Evolutionary conservation across 2,329 filamentous ascomycete species (phyloP).

Genomic region (Neopestalotiopsis sp.): DNA sequence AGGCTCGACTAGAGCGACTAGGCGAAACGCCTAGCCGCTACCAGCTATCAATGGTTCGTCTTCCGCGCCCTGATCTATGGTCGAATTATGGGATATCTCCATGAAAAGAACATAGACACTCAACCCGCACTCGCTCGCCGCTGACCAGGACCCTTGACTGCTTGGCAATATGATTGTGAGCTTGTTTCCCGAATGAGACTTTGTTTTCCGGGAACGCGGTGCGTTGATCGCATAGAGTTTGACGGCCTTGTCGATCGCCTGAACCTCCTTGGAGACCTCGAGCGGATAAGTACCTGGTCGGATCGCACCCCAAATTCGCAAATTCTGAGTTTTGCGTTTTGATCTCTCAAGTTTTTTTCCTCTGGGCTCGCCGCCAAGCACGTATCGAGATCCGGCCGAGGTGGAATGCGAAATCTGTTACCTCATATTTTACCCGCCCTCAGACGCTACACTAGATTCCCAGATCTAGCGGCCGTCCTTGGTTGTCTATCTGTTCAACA

Average conservation of each 20-base stretch:
- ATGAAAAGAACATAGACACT: background rate
- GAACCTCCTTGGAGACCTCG: background rate
- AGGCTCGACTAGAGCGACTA: constrained; percentile 1
- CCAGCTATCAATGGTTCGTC: background rate
- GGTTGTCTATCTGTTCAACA: background rate
- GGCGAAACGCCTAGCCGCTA: background rate
- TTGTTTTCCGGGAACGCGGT: background rate
- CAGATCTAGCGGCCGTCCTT: background rate
- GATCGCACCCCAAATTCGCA: background rate
- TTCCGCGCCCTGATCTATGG: background rate
- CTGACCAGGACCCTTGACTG: background rate
- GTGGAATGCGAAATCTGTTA: background rate
- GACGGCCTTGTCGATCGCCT: background rate
- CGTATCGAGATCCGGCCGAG: background rate
- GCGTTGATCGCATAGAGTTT: background rate
- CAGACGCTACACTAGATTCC: background rate
- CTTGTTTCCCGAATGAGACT: background rate
- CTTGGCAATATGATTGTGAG: background rate
- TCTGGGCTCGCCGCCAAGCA: background rate
- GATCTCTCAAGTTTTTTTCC: background rate
- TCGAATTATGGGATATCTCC: background rate
- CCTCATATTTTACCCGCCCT: background rate
- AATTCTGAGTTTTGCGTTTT: background rate
- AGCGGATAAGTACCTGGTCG: background rate
- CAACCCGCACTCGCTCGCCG: background rate